Evolutionary conservation across 2,329 filamentous ascomycete genomes (phyloP).

Genomic region (Xylariaceae sp.): DNA sequence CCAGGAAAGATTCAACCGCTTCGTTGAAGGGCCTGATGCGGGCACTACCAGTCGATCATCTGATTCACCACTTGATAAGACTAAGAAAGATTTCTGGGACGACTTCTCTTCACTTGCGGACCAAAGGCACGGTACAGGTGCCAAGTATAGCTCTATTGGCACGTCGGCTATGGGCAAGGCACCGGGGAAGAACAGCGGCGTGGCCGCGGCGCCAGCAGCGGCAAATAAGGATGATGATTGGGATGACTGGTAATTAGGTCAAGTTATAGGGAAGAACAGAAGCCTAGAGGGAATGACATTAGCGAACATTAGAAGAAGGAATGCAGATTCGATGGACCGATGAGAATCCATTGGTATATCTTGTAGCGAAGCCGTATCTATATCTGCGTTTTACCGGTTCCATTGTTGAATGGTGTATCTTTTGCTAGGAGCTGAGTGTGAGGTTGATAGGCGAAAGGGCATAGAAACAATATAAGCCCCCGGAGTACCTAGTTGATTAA

Average conservation of each 20-base stretch:
- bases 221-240: conserved; percentile 56
- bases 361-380: conserved; percentile 12
- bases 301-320: not conserved
- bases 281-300: not conserved
- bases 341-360: conserved; percentile 34
- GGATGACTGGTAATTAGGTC: conserved; percentile 55
- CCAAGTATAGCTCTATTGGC: conserved; percentile 49
- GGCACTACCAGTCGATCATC: conserved; percentile 31
- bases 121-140: conserved; percentile 41
- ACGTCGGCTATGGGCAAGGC: conserved; percentile 58
- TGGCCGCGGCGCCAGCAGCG: conserved; percentile 32
- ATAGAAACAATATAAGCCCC: not conserved
- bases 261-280: not conserved
- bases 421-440: conserved; percentile 26
- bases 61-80: conserved; percentile 48
- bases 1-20: conserved; percentile 75
- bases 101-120: conserved; percentile 72
- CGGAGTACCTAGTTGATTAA: no score
- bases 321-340: conserved; percentile 45
- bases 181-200: conserved; percentile 33
- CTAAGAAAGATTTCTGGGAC: conserved; percentile 86
- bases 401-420: conserved; percentile 20
- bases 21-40: conserved; percentile 69
- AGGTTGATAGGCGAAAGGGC: conserved; percentile 8
- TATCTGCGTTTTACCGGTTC: conserved; percentile 9